A percentile compares a stretch with the other conserved stretches of the same genome.
Evolutionary conservation across 2,329 filamentous ascomycete genomes (phyloP).

Genomic region (Hirsutella thompsonii): DNA sequence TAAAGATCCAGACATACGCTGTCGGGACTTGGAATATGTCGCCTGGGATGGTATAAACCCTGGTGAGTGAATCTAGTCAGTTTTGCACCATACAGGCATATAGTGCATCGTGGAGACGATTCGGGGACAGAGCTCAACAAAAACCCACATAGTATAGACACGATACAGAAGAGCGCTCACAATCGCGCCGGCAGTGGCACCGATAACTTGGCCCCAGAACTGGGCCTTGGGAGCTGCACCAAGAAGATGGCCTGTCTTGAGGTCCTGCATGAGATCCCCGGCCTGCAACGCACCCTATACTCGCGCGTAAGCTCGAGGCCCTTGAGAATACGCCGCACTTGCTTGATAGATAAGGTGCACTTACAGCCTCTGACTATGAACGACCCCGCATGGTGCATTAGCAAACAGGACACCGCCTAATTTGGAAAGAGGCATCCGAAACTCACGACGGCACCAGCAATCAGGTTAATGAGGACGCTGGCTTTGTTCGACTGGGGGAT

Average conservation of each 20-base stretch:
- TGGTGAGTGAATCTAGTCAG: constrained; percentile 11
- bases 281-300: constrained; percentile 68
- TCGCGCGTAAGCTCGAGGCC: neutral
- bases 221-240: constrained; percentile 89
- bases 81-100: neutral
- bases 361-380: constrained; percentile 26
- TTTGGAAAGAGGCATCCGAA: neutral
- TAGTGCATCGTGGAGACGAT: no score
- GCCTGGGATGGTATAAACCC: constrained; percentile 78
- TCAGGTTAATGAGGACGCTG: constrained; percentile 86
- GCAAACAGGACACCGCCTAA: neutral
- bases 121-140: no score
- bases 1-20: constrained; percentile 95
- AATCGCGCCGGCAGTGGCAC: constrained; percentile 73
- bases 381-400: neutral
- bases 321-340: no score
- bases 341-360: constrained; percentile 1
- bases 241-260: constrained; percentile 90
- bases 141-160: constrained; percentile 56
- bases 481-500: constrained; percentile 71
- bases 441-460: constrained; percentile 68
- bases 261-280: constrained; percentile 90
- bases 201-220: constrained; percentile 93
- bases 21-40: constrained; percentile 89
- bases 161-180: constrained; percentile 79